phyloP scores from a whole-genome alignment of 108 stramenopile species.

The Skeletonema potamos region DNA sequence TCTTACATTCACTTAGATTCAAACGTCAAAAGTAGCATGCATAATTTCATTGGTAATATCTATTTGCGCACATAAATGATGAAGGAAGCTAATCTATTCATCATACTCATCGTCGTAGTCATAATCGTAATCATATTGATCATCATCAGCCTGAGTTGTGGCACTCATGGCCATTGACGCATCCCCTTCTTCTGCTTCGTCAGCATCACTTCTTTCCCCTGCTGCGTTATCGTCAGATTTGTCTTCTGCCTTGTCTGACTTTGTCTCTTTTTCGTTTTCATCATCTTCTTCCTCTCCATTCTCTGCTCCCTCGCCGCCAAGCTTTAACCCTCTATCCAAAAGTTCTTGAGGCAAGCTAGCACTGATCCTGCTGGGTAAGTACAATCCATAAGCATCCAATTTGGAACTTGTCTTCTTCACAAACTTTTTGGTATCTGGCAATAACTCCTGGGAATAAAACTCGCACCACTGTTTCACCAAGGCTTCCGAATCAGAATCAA shows the following conservation, averaged over 20 bases:
- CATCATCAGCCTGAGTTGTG: constrained; percentile 16
- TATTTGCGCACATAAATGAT: background rate
- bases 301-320: constrained; percentile 41
- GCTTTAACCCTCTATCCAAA: constrained; percentile 75
- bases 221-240: constrained; percentile 34
- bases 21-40: background rate
- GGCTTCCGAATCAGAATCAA: constrained; percentile 54
- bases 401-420: constrained; percentile 80
- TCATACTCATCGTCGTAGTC: constrained; percentile 46
- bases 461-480: constrained; percentile 82
- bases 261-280: constrained; percentile 42
- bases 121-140: constrained; percentile 26
- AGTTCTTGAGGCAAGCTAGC: constrained; percentile 69
- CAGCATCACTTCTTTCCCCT: constrained; percentile 1
- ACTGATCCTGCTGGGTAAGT: constrained; percentile 84
- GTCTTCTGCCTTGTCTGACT: constrained; percentile 42
- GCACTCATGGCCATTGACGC: constrained; percentile 37
- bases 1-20: too few relatives aligned
- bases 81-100: background rate
- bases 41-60: background rate
- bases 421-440: constrained; percentile 81
- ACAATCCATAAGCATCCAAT: constrained; percentile 84
- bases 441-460: constrained; percentile 79
- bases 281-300: constrained; percentile 33
- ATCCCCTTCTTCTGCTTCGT: constrained; percentile 16